Conservation (phyloP, 768 basidiomycete genomes). For the Leccinum subgranulosum region DNA sequence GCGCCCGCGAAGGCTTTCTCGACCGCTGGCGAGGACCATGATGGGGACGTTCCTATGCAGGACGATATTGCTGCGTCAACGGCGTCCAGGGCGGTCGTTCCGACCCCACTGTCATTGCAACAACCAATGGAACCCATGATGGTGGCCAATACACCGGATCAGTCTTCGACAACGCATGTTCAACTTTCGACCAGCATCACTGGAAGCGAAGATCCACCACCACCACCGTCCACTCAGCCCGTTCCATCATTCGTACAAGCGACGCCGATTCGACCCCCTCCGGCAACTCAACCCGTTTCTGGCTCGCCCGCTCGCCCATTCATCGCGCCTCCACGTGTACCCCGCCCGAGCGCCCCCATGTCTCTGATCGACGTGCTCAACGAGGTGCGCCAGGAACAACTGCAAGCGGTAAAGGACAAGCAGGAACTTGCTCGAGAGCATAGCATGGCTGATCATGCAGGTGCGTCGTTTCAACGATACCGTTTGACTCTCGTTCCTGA, state of each 20-base stretch:
- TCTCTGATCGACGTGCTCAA: constrained; percentile 24
- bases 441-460: not conserved
- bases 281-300: constrained; percentile 1
- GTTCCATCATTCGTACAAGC: not conserved
- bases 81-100: not conserved
- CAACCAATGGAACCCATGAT: not conserved
- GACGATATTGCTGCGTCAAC: not conserved
- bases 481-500: not conserved
- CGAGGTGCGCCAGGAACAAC: not conserved
- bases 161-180: not conserved
- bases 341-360: constrained; percentile 9
- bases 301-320: constrained; percentile 8
- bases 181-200: not conserved
- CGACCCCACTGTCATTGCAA: not conserved
- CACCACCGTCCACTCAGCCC: not conserved
- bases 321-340: constrained; percentile 25
- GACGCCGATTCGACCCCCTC: not conserved
- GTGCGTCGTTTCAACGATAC: not conserved
- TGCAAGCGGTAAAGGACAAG: not conserved
- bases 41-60: constrained; percentile 6
- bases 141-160: not conserved
- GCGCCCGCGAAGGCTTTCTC: not conserved
- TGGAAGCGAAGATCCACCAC: not conserved
- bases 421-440: not conserved
- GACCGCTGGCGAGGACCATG: not conserved